Conservation (phyloP, 192 early-diverging fungal genomes). For the Rhizophlyctis rosea region DNA sequence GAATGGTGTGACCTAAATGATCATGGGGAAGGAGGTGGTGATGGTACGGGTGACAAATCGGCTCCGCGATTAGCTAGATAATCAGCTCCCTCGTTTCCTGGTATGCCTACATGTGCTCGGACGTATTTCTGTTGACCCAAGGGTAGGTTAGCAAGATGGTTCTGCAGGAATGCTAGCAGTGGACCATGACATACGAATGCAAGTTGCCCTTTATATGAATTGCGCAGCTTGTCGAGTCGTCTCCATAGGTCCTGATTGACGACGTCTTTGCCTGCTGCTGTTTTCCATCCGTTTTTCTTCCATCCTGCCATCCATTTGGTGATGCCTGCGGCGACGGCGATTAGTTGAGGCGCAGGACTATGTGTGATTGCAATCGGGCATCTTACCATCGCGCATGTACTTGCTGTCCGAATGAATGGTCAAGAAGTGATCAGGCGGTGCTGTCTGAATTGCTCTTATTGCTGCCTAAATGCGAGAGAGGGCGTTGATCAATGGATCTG, state of each 20-base stretch:
- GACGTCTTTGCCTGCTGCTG: slow-evolving; percentile 50
- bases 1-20: too few relatives aligned
- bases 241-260: slow-evolving; percentile 78
- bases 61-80: slow-evolving; percentile 73
- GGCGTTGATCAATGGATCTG: too few relatives aligned
- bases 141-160: neutral
- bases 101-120: slow-evolving; percentile 63
- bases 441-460: slow-evolving; percentile 29
- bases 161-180: neutral
- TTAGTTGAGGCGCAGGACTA: too few relatives aligned
- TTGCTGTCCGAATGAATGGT: slow-evolving; percentile 71
- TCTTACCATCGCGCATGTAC: slow-evolving; percentile 67
- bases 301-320: slow-evolving; percentile 71
- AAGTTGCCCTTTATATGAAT: slow-evolving; percentile 21
- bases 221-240: slow-evolving; percentile 43
- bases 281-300: slow-evolving; percentile 68
- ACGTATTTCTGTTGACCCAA: slow-evolving; percentile 55
- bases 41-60: neutral
- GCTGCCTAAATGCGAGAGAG: too few relatives aligned
- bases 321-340: slow-evolving; percentile 43
- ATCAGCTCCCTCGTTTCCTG: slow-evolving; percentile 83
- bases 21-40: too few relatives aligned
- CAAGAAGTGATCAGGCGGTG: slow-evolving; percentile 8
- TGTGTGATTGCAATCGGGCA: too few relatives aligned
- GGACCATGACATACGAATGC: slow-evolving; percentile 34